Conservation (phyloP, 768 basidiomycete genomes). For the Russula olivacea region DNA sequence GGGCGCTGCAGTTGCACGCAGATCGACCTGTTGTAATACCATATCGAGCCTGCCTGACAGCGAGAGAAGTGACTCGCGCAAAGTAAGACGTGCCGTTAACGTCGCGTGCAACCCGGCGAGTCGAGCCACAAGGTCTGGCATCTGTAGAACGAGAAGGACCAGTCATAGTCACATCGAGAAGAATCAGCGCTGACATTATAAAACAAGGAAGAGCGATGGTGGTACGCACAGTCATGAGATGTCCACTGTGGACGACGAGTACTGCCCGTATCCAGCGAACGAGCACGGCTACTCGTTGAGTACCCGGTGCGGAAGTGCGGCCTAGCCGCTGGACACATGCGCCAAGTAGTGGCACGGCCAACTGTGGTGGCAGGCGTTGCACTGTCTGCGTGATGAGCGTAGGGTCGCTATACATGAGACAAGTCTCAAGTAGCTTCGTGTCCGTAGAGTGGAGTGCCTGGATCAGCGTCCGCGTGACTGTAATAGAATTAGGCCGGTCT, state of each 20-base stretch:
- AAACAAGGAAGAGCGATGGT: slow-evolving; percentile 3
- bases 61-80: slow-evolving; percentile 80
- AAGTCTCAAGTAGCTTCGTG: slow-evolving; percentile 78
- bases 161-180: slow-evolving; percentile 2
- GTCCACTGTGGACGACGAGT: slow-evolving; percentile 77
- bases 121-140: slow-evolving; percentile 86
- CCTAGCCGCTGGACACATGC: slow-evolving; percentile 88
- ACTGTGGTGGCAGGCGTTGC: slow-evolving; percentile 74
- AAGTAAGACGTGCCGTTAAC: slow-evolving; percentile 67
- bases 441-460: slow-evolving; percentile 97
- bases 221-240: slow-evolving; percentile 82
- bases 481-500: slow-evolving; percentile 59
- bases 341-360: slow-evolving; percentile 78
- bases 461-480: slow-evolving; percentile 87
- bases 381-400: slow-evolving; percentile 82
- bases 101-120: slow-evolving; percentile 81
- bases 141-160: slow-evolving; percentile 41
- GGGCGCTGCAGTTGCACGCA: slow-evolving; percentile 70
- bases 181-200: neutral
- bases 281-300: slow-evolving; percentile 64
- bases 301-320: slow-evolving; percentile 71
- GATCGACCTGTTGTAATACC: slow-evolving; percentile 88
- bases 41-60: slow-evolving; percentile 89
- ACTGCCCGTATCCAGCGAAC: slow-evolving; percentile 78
- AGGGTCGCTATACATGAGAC: slow-evolving; percentile 78